A percentile compares a stretch with the other conserved stretches of the same genome.
These are phyloP conservation scores for Aegilops longissima DNA, from an alignment of 176 grass and related monocot species.

Conservation along the genomic window DNA sequence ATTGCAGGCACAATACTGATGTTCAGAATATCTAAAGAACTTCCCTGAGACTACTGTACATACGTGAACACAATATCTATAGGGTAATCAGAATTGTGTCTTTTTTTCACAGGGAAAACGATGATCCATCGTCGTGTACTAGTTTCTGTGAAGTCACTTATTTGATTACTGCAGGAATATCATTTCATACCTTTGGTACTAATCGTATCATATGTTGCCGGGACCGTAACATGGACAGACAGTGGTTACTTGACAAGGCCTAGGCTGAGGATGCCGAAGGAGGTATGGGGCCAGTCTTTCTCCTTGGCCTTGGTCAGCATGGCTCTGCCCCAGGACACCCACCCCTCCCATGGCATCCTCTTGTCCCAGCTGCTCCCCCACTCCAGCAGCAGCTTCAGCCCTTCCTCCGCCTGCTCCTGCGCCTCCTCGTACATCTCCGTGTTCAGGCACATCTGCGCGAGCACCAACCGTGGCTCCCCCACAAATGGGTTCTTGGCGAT, in stretches of 20 bases:
- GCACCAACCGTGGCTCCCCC: slow-evolving; percentile 57
- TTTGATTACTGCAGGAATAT: not conserved
- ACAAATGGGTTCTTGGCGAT: slow-evolving; percentile 57
- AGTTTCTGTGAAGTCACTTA: not conserved
- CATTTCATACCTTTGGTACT: not conserved
- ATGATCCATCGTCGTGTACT: not conserved
- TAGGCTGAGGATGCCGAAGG: slow-evolving; percentile 65
- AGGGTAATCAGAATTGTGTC: not conserved
- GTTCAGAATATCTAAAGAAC: not conserved
- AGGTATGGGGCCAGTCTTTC: slow-evolving; percentile 52
- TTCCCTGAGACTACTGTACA: not conserved
- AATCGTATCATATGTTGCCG: not conserved
- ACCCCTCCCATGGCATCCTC: slow-evolving; percentile 79
- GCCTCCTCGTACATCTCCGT: slow-evolving; percentile 62
- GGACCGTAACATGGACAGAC: not conserved
- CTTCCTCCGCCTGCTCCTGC: slow-evolving; percentile 43
- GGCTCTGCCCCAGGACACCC: slow-evolving; percentile 78
- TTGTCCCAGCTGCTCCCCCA: slow-evolving; percentile 91
- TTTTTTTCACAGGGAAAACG: not conserved
- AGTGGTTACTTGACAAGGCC: slow-evolving; percentile 45
- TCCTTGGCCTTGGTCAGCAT: slow-evolving; percentile 69
- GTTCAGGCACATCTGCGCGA: slow-evolving; percentile 53
- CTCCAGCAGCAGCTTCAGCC: slow-evolving; percentile 60
- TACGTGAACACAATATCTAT: not conserved
- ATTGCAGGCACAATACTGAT: not conserved